These are phyloP conservation scores for Lagenaria siceraria DNA, from an alignment of 306 rosid genomes.

Conservation along the genomic window DNA sequence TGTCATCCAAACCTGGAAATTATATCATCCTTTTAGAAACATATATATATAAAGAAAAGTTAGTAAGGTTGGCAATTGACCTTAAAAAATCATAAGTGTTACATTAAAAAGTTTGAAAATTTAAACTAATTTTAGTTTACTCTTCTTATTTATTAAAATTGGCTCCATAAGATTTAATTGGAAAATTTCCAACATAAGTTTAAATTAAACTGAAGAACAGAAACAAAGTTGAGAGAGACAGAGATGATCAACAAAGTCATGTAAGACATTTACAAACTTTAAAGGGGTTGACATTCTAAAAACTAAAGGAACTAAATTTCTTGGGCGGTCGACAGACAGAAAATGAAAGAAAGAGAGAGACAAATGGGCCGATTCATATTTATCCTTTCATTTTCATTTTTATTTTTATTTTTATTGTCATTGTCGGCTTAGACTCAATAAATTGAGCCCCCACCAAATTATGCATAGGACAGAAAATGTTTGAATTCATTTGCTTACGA, in stretches of 20 bases:
- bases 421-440: background rate
- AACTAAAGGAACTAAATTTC: constrained; percentile 31
- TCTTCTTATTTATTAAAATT: background rate
- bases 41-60: too few relatives aligned
- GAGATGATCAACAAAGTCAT: background rate
- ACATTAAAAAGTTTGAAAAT: background rate
- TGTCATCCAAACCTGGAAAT: constrained; percentile 3
- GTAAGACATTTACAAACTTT: constrained; percentile 3
- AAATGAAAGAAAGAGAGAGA: constrained; percentile 16
- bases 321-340: constrained; percentile 78
- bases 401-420: background rate
- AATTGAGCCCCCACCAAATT: constrained; percentile 4
- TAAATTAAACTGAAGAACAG: background rate
- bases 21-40: background rate
- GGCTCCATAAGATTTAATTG: background rate
- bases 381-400: background rate
- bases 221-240: background rate
- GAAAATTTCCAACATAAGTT: too few relatives aligned
- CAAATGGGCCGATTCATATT: background rate
- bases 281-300: background rate
- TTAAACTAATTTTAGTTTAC: background rate
- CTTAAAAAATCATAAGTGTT: background rate
- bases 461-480: background rate
- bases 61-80: background rate
- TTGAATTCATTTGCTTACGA: background rate